Evolutionary conservation across 495 filamentous ascomycete species (phyloP).

Genomic region (Penicillium diatomitis): DNA sequence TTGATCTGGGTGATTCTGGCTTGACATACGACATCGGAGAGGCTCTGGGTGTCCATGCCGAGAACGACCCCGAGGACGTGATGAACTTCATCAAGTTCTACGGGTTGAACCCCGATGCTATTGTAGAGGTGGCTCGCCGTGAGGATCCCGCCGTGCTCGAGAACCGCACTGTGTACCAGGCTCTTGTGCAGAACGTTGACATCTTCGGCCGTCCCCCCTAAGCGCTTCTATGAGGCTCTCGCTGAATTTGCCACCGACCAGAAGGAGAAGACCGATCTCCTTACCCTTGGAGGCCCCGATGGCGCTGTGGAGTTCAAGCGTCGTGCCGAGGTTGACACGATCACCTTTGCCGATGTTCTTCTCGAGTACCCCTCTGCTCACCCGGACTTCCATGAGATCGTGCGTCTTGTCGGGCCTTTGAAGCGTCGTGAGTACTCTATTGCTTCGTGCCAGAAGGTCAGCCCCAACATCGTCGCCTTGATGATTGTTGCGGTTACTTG

Average conservation of each 20-base stretch:
- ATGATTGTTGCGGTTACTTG: constrained; percentile 98
- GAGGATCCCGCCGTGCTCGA: constrained; percentile 71
- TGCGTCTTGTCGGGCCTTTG: constrained; percentile 78
- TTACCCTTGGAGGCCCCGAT: constrained; percentile 67
- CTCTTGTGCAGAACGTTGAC: constrained; percentile 86
- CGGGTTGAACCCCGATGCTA: constrained; percentile 66
- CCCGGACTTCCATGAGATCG: constrained; percentile 83
- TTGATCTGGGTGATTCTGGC: constrained; percentile 82
- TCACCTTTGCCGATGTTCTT: constrained; percentile 86
- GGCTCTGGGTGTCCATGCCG: constrained; percentile 91
- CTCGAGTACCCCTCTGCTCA: constrained; percentile 82
- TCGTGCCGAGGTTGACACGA: constrained; percentile 83
- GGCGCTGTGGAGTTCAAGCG: constrained; percentile 93
- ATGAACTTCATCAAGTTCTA: constrained; percentile 82
- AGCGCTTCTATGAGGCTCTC: constrained; percentile 91
- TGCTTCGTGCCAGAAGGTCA: constrained; percentile 88
- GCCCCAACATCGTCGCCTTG: constrained; percentile 75
- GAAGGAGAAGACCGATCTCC: constrained; percentile 70
- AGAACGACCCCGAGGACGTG: constrained; percentile 77
- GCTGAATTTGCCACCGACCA: constrained; percentile 78
- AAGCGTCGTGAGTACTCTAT: constrained; percentile 98
- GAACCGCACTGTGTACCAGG: constrained; percentile 88
- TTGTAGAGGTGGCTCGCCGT: constrained; percentile 84
- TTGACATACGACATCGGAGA: constrained; percentile 96
- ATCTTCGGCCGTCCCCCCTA: constrained; percentile 95